These are phyloP conservation scores for Geotrichum cucujoidarum DNA, from an alignment of 1,139 yeast species.

Conservation along the genomic window DNA sequence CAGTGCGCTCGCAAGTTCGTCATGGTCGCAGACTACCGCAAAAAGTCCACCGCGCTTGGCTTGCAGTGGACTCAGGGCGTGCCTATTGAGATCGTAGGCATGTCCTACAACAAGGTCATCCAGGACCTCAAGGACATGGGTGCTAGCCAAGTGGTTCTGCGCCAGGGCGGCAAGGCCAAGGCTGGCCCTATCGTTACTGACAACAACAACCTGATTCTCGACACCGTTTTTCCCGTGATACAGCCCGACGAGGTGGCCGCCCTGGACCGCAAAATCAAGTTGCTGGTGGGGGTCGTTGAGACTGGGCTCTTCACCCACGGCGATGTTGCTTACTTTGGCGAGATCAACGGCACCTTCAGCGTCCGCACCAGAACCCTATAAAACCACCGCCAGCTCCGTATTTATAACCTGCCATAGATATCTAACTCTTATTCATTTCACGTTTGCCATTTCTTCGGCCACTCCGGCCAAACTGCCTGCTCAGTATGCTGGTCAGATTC, in stretches of 20 bases:
- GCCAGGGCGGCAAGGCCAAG: constrained; percentile 86
- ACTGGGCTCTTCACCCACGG: constrained; percentile 86
- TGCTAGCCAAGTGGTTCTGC: constrained; percentile 57
- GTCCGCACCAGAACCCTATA: constrained; percentile 18
- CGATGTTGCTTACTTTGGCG: constrained; percentile 81
- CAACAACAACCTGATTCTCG: constrained; percentile 87
- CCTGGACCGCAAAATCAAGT: constrained; percentile 63
- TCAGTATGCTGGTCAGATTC: too few relatives aligned
- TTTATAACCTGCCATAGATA: too few relatives aligned
- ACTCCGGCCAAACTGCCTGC: too few relatives aligned
- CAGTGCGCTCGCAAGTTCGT: constrained; percentile 70
- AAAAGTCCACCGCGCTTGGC: constrained; percentile 66
- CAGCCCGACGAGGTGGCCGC: constrained; percentile 47
- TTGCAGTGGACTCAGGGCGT: constrained; percentile 83
- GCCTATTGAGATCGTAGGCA: constrained; percentile 93
- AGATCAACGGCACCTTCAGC: constrained; percentile 53
- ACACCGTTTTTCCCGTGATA: constrained; percentile 86
- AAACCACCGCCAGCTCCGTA: too few relatives aligned
- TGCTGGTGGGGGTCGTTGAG: constrained; percentile 90
- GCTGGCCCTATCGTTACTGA: constrained; percentile 98
- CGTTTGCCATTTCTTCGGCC: too few relatives aligned
- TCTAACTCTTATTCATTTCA: too few relatives aligned
- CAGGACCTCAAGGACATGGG: constrained; percentile 60
- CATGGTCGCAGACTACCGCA: constrained; percentile 89
- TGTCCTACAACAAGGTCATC: constrained; percentile 72